Evolutionary conservation across 2,329 filamentous ascomycete genomes (phyloP), one percentile per base, ranked within the genome.

Genomic region (Zasmidium citrigriseum): DNA sequence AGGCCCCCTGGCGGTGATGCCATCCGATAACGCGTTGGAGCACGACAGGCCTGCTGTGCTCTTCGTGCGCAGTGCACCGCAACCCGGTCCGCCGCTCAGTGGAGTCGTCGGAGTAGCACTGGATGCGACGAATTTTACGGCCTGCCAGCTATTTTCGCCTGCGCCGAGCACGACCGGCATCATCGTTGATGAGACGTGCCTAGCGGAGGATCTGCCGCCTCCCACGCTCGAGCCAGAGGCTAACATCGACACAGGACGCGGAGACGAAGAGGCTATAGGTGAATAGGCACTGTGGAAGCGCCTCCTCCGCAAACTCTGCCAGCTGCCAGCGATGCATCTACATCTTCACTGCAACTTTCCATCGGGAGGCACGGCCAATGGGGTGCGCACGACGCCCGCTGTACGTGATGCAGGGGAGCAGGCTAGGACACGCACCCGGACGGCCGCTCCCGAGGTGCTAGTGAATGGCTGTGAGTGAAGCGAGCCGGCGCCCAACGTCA

Each of bases 21-120:
- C 38, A 44, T 54, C 46, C 41, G 44, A 46, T 54, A 54, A 34
- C 21, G 41, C 20, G 10, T 9, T 11, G 41, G 52, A 14, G 23
- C 29, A 54, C 52, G 24, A 54, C 52, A 54, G 41, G 52, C 52
- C 41, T 46, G 52, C 41, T 46, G 38, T 54, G 52, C 52, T n/a
- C 29, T 45, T 18, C 22, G 41, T 29, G 16, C 34, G 14, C 34
- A 41, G 34, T 41, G 34, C 34, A 41, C 34, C 5, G 12, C 12
- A 41, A 11, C 34, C 12, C 12, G 34, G 18, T 41, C 7, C 14
- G 27, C 27, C 4, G 34, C n/a, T n/a, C n/a, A n/a, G n/a, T n/a
- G n/a, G n/a, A n/a, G n/a, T n/a, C 18, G 34, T n/a, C 7, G 7
- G 34, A 4, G 16, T n/a, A 16, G 12, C 34, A 41, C 34, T 41